Evolutionary conservation across 2,329 filamentous ascomycete genomes (phyloP), one percentile per base, ranked within the genome.

Genomic region (Colletotrichum siamense): DNA sequence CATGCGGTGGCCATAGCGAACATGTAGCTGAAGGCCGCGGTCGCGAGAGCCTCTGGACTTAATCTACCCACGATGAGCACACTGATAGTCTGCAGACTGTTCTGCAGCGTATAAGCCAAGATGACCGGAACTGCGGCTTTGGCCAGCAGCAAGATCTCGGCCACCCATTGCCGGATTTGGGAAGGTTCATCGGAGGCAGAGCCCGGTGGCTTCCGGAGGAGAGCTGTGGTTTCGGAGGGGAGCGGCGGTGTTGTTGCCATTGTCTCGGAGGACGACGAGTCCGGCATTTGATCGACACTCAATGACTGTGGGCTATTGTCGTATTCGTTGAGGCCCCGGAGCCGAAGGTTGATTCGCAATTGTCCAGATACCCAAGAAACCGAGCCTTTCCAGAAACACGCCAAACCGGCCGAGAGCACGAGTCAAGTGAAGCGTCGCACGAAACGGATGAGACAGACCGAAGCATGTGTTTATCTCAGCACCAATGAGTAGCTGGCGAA

Each of bases 1-100:
- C 95, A 98, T 0, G 93, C 95, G 1, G 95, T 95, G 26, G 94
- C 93, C 94, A 96, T 96, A 71, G 95, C 95, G 80, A 98, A 98
- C 95, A 98, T 98, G 87, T 97, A 96, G 3, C 94, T 95, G 81
- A 98, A 98, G 1, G 95, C 95, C 2, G 95, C 94, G 0, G 94
- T 95, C 0, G 95, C 95, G 8, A 98, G 87, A 3, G 95, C 92
- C 83, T 97, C 94, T 1, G 95, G 93, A 0, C 94, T 96, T 0
- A 95, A 87, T 4, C 95, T 92, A 12, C 95, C 95, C 5, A 95
- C 95, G 49, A 98, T 93, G 62, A 98, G 86, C 6, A 98, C 94
- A 0, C 95, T 97, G 2, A 94, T 83, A 0, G 95, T 98, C 82
- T 98, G 95, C 0, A 98, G 87, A 7, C 94, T 96, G 83, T 96